These are phyloP conservation scores for Lepidium didymum DNA, from an alignment of 345 rosid genomes.

Conservation along the genomic window DNA sequence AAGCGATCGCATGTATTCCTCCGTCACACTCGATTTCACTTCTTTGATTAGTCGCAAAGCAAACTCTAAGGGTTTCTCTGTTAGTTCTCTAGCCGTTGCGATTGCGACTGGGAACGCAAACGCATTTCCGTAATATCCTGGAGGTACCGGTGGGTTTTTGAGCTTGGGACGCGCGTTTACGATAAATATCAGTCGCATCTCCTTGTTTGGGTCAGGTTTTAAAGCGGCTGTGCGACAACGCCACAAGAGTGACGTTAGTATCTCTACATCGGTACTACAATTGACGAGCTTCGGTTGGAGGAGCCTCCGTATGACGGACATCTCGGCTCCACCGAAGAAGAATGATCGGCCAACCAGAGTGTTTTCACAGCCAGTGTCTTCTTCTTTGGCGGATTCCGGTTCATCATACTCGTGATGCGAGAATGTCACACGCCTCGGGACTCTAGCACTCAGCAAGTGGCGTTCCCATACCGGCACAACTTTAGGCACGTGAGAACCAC, in stretches of 20 bases:
- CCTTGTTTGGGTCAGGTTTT: slow-evolving; percentile 12
- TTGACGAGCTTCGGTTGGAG: slow-evolving; percentile 6
- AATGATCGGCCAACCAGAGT: slow-evolving; percentile 14
- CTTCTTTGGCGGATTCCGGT: not conserved
- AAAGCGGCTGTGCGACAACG: slow-evolving; percentile 29
- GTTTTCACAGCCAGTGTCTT: not conserved
- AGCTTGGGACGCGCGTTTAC: slow-evolving; percentile 25
- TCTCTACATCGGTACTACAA: slow-evolving; percentile 18
- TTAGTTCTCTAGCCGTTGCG: slow-evolving; percentile 18
- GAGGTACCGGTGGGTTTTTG: slow-evolving; percentile 16
- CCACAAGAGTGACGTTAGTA: slow-evolving; percentile 32
- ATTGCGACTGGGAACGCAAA: slow-evolving; percentile 25
- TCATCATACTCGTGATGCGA: slow-evolving; percentile 22
- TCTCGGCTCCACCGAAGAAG: slow-evolving; percentile 24
- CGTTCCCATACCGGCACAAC: slow-evolving; percentile 33
- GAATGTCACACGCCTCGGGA: slow-evolving; percentile 13
- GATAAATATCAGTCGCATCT: slow-evolving; percentile 22
- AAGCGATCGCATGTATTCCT: slow-evolving; percentile 48
- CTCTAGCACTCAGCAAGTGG: slow-evolving; percentile 17
- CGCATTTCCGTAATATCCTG: slow-evolving; percentile 44
- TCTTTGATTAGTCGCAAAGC: slow-evolving; percentile 29
- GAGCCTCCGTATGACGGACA: slow-evolving; percentile 20
- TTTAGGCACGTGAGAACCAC: slow-evolving; percentile 18
- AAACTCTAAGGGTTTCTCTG: slow-evolving; percentile 23
- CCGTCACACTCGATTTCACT: slow-evolving; percentile 30